A percentile compares a stretch with the other conserved stretches of the same genome.
phyloP scores from a whole-genome alignment of 495 filamentous ascomycete species.

The Penicillium nucicola region DNA sequence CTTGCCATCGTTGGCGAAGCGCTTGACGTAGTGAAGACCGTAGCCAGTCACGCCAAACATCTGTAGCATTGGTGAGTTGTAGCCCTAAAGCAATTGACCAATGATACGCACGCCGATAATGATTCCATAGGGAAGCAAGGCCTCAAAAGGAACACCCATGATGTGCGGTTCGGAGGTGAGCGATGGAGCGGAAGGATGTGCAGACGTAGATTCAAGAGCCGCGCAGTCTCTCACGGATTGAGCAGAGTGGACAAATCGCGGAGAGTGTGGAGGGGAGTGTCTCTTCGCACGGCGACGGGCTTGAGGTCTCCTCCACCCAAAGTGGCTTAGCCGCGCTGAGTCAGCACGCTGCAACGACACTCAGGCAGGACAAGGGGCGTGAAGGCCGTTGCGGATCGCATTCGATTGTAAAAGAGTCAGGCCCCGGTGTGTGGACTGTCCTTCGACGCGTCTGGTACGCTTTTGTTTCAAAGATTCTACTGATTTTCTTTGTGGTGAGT shows the following conservation, averaged over 20 bases:
- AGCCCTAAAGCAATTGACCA: slow-evolving; percentile 18
- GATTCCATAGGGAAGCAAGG: slow-evolving; percentile 90
- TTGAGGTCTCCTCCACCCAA: slow-evolving; percentile 30
- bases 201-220: slow-evolving; percentile 1
- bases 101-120: slow-evolving; percentile 68
- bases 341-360: slow-evolving; percentile 45
- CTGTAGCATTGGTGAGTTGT: slow-evolving; percentile 48
- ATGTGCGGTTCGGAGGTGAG: slow-evolving; percentile 23
- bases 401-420: slow-evolving; percentile 31
- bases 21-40: slow-evolving; percentile 68
- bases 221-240: slow-evolving; percentile 4
- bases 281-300: slow-evolving; percentile 6
- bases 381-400: slow-evolving; percentile 32
- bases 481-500: slow-evolving; percentile 23
- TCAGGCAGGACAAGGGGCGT: slow-evolving; percentile 36
- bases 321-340: slow-evolving; percentile 42
- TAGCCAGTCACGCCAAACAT: slow-evolving; percentile 87
- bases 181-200: not conserved
- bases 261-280: slow-evolving; percentile 24
- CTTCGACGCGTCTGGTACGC: slow-evolving; percentile 36
- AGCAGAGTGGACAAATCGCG: slow-evolving; percentile 10
- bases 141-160: slow-evolving; percentile 97
- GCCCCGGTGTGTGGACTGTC: slow-evolving; percentile 25
- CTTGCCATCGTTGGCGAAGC: slow-evolving; percentile 86
- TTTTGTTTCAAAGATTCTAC: slow-evolving; percentile 8